Conservation (phyloP, 306 rosid genomes). For the Trichosanthes cucumerina region DNA sequence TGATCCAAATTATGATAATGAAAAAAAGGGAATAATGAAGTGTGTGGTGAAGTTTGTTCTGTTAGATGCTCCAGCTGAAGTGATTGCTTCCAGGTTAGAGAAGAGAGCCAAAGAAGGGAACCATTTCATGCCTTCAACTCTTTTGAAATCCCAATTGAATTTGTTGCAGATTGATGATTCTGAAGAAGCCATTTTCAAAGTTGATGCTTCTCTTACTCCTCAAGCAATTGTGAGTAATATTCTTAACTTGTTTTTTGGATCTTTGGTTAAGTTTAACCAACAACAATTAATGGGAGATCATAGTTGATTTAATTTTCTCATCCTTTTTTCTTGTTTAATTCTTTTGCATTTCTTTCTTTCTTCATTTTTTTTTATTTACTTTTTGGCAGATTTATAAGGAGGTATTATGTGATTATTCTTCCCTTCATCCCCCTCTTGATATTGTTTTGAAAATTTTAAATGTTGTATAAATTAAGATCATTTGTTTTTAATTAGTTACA, state of each 20-base stretch:
- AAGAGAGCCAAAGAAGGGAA: slow-evolving; percentile 59
- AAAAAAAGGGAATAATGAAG: slow-evolving; percentile 13
- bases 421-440: too few species aligned
- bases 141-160: slow-evolving; percentile 17
- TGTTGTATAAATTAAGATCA: too few species aligned
- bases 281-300: neutral
- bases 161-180: slow-evolving; percentile 3
- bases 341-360: too few species aligned
- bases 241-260: neutral
- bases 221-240: slow-evolving; percentile 1
- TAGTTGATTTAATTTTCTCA: neutral
- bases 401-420: too few species aligned
- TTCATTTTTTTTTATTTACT: too few species aligned
- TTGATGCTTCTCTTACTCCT: slow-evolving; percentile 7
- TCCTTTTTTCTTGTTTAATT: neutral
- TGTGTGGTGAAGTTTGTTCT: slow-evolving; percentile 50
- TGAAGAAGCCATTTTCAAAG: slow-evolving; percentile 6
- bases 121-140: slow-evolving; percentile 81
- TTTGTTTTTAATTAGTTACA: too few species aligned
- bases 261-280: neutral
- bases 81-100: slow-evolving; percentile 40
- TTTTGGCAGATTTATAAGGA: too few species aligned
- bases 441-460: too few species aligned
- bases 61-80: slow-evolving; percentile 56
- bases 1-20: slow-evolving; percentile 33